These are phyloP conservation scores for Tagetes erecta DNA, from an alignment of 129 eudicot genomes.

Conservation along the genomic window DNA sequence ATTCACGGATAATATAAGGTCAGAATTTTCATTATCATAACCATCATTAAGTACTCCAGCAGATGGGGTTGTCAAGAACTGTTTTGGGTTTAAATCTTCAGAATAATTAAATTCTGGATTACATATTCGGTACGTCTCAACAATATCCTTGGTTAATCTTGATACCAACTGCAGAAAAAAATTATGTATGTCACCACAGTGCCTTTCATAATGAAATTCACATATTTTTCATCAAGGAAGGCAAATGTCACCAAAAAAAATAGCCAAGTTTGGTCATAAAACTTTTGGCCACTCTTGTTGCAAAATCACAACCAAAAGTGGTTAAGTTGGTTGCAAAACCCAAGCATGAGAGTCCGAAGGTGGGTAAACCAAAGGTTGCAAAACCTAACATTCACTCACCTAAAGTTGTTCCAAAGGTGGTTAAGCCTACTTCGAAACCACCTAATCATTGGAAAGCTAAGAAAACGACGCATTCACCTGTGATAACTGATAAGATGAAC, in stretches of 20 bases:
- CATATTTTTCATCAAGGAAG: not conserved
- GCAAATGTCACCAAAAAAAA: not conserved
- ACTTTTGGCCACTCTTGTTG: not conserved
- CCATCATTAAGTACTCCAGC: constrained; percentile 86
- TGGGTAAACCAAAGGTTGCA: too few relatives aligned
- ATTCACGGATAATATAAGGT: constrained; percentile 75
- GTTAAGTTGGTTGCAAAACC: too few relatives aligned
- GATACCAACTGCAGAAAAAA: constrained; percentile 68
- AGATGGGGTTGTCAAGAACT: constrained; percentile 88
- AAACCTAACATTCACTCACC: too few relatives aligned
- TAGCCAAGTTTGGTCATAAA: not conserved
- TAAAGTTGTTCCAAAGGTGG: too few relatives aligned
- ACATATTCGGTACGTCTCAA: constrained; percentile 79
- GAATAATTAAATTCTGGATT: constrained; percentile 71
- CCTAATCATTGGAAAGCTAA: too few relatives aligned
- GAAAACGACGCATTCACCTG: too few relatives aligned
- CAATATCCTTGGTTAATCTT: constrained; percentile 78
- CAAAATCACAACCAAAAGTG: too few relatives aligned
- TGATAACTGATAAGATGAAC: too few relatives aligned
- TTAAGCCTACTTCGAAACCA: too few relatives aligned
- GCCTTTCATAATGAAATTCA: not conserved
- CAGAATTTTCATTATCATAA: constrained; percentile 83
- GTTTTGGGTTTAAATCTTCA: constrained; percentile 70
- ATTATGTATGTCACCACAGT: constrained; percentile 16
- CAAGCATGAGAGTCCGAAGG: too few relatives aligned